phyloP scores from a whole-genome alignment of 2,329 filamentous ascomycete genomes.

The Neurospora sp. region DNA sequence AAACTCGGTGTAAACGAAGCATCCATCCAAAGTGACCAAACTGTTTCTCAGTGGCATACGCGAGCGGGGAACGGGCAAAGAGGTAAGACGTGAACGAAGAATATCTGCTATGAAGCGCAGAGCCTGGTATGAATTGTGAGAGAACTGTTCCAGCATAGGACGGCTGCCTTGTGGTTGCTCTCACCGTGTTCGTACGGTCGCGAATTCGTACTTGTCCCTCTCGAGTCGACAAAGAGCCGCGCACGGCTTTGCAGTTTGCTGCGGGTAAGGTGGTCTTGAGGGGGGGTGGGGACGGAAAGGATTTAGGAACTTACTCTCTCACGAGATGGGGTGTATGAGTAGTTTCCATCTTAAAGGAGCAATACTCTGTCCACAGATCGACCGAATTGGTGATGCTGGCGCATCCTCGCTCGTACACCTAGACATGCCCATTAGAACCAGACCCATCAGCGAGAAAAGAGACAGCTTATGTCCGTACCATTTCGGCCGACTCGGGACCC shows the following conservation, averaged over 20 bases:
- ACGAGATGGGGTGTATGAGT: conserved; percentile 90
- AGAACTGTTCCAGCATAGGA: conserved; percentile 45
- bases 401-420: conserved; percentile 93
- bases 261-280: conserved; percentile 27
- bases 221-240: conserved; percentile 28
- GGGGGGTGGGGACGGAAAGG: conserved; percentile 58
- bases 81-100: conserved; percentile 27
- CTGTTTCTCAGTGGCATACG: conserved; percentile 22
- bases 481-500: conserved; percentile 92
- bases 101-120: conserved; percentile 32
- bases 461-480: conserved; percentile 48
- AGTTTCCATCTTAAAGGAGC: conserved; percentile 94
- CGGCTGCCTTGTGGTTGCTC: conserved; percentile 51
- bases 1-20: conserved; percentile 41
- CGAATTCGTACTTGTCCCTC: conserved; percentile 9
- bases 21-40: conserved; percentile 36
- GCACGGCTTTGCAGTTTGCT: conserved; percentile 33
- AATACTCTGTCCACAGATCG: conserved; percentile 96
- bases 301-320: conserved; percentile 92
- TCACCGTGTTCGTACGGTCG: conserved; percentile 48
- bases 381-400: conserved; percentile 89
- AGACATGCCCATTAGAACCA: conserved; percentile 5
- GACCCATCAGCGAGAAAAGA: conserved; percentile 1
- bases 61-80: conserved; percentile 23
- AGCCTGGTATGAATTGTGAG: conserved; percentile 57